Conservation (phyloP, 352 stramenopile species). For the Phytophthora lateralis region DNA sequence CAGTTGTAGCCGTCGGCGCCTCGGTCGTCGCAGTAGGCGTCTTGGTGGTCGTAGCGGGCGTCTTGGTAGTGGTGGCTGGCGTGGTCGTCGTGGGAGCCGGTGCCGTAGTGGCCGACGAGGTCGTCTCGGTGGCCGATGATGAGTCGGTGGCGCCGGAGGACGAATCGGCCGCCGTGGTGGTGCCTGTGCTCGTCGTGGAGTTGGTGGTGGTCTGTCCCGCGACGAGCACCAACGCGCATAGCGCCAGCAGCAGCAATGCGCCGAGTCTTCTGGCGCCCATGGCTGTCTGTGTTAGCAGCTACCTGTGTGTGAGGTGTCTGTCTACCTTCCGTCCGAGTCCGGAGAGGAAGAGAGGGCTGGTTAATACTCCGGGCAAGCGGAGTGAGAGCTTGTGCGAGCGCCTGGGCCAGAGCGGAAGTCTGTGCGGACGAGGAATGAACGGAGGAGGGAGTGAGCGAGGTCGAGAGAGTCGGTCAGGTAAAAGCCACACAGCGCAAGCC, state of each 20-base stretch:
- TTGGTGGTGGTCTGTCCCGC: constrained; percentile 30
- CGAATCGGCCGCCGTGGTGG: constrained; percentile 4
- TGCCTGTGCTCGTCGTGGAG: constrained; percentile 21
- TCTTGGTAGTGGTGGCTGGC: constrained; percentile 23
- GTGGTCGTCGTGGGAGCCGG: constrained; percentile 28
- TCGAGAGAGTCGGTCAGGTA: constrained; percentile 39
- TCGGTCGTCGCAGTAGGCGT: constrained; percentile 25
- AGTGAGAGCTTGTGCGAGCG: constrained; percentile 25
- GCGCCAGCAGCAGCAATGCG: constrained; percentile 25
- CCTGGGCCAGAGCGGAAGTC: constrained; percentile 30
- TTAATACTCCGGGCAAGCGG: constrained; percentile 30
- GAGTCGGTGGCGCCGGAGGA: constrained; percentile 22
- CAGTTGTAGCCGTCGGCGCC: constrained; percentile 18
- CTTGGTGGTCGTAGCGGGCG: constrained; percentile 19
- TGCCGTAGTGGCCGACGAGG: constrained; percentile 20
- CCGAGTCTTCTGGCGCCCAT: constrained; percentile 30
- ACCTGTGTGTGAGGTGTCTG: constrained; percentile 11
- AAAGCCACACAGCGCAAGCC: constrained; percentile 15
- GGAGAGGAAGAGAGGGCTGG: constrained; percentile 5
- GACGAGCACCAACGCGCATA: constrained; percentile 28
- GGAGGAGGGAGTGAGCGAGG: constrained; percentile 1
- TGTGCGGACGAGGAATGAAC: constrained; percentile 21
- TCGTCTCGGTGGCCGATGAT: constrained; percentile 28
- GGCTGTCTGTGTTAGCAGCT: constrained; percentile 11
- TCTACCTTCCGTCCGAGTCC: constrained; percentile 1